Evolutionary conservation across 768 basidiomycete species (phyloP).

Genomic region (Leucocoprinus birnbaumii): DNA sequence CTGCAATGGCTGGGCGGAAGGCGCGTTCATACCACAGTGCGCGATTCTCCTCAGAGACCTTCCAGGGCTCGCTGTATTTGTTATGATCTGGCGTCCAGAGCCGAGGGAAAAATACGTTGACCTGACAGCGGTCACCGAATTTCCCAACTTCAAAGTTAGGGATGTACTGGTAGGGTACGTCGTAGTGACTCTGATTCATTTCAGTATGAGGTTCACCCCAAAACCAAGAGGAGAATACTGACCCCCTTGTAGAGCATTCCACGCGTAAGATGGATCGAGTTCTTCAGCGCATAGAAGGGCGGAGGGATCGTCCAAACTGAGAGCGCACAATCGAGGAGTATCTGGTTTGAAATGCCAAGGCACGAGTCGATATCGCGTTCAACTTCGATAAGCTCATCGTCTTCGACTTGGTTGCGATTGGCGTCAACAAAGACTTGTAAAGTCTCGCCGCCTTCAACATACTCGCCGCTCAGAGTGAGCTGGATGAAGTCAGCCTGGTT

Average conservation of each 20-base stretch:
- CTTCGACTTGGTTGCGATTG: too few relatives aligned
- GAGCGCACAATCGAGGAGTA: conserved; percentile 12
- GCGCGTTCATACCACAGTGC: conserved; percentile 21
- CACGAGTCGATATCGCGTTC: conserved; percentile 20
- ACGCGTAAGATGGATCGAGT: background rate
- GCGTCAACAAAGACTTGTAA: too few relatives aligned
- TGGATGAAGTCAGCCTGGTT: too few relatives aligned
- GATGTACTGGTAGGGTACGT: background rate
- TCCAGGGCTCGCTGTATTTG: background rate
- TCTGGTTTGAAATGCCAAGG: conserved; percentile 13
- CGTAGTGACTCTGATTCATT: background rate
- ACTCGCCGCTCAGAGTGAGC: too few relatives aligned
- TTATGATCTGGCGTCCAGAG: conserved; percentile 14
- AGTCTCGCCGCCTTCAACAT: too few relatives aligned
- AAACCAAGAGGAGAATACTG: too few relatives aligned
- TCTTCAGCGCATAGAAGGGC: background rate
- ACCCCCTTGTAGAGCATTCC: background rate
- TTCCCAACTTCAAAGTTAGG: background rate
- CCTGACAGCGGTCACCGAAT: background rate
- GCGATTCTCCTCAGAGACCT: conserved; percentile 11
- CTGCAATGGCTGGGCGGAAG: conserved; percentile 21
- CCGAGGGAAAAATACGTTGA: conserved; percentile 21
- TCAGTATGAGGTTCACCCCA: too few relatives aligned
- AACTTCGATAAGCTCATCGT: background rate
- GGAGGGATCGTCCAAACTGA: background rate